Percentiles rank a stretch among this genome's conserved stretches.
phyloP scores from a whole-genome alignment of 2,329 filamentous ascomycete genomes.

The Nothophaeocryptopus gaeumannii region DNA sequence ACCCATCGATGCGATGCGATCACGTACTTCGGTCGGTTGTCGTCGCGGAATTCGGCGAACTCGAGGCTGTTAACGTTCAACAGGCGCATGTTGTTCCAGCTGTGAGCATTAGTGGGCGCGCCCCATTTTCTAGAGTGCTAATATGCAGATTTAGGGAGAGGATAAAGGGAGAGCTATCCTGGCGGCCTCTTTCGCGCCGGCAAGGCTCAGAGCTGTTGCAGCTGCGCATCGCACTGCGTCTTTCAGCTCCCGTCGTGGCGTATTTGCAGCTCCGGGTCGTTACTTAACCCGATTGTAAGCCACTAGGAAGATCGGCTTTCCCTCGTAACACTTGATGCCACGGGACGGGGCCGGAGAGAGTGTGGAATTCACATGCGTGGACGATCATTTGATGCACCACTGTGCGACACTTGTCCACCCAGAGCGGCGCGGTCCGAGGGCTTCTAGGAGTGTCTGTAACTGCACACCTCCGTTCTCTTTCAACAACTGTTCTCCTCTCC shows the following conservation, averaged over 20 bases:
- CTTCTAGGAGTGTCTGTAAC: no score
- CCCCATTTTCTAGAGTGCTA: background rate
- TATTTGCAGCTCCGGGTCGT: background rate
- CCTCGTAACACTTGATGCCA: no score
- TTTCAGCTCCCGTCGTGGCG: background rate
- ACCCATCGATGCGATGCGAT: conserved; percentile 23
- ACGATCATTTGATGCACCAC: no score
- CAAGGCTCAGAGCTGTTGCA: background rate
- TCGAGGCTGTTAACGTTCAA: conserved; percentile 18
- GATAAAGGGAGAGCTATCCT: background rate
- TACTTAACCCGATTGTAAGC: no score
- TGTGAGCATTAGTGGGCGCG: background rate
- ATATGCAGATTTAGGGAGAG: background rate
- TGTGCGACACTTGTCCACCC: no score
- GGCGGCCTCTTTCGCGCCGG: background rate
- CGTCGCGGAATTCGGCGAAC: conserved; percentile 17
- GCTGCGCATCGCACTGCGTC: background rate
- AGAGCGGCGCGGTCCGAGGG: no score
- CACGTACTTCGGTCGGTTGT: conserved; percentile 17
- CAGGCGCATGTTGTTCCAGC: conserved; percentile 12
- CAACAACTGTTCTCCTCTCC: no score
- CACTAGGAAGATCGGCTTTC: no score
- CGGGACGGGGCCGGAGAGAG: no score
- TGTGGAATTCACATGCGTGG: no score
- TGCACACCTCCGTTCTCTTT: no score